Conservation (phyloP, 1,284 basidiomycete genomes). For the Pyrrhoderma noxium region DNA sequence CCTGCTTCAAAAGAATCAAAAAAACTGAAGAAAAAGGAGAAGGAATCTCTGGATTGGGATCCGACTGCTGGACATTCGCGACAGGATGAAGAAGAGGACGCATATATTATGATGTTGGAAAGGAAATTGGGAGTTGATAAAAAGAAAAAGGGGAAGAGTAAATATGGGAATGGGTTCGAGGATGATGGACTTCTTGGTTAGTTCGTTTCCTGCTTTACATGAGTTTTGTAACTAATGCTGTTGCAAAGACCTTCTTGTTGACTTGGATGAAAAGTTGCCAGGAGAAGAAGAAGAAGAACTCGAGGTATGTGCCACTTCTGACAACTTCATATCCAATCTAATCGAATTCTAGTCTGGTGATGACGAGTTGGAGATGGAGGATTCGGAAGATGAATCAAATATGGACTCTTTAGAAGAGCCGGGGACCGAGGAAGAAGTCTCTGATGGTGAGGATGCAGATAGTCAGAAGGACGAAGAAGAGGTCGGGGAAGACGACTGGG, state of each 20-base stretch:
- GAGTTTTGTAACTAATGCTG: neutral
- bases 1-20: neutral
- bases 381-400: neutral
- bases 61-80: neutral
- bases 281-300: slow-evolving; percentile 1
- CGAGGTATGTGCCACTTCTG: neutral
- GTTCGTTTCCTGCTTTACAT: neutral
- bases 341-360: neutral
- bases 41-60: neutral
- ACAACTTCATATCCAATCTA: too few species aligned
- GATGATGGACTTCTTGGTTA: slow-evolving; percentile 15
- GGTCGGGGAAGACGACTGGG: slow-evolving; percentile 9
- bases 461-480: neutral
- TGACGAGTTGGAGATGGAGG: neutral
- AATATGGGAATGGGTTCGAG: slow-evolving; percentile 15
- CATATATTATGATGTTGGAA: slow-evolving; percentile 14
- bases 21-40: neutral
- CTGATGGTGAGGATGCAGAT: slow-evolving; percentile 4
- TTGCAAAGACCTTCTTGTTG: slow-evolving; percentile 12
- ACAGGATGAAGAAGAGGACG: slow-evolving; percentile 14
- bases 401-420: neutral
- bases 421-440: neutral
- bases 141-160: slow-evolving; percentile 17
- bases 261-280: slow-evolving; percentile 15
- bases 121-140: slow-evolving; percentile 13